Evolutionary conservation across 129 eudicot species (phyloP), one percentile per base, ranked within the genome.

Genomic region (Smallanthus sonchifolius): DNA sequence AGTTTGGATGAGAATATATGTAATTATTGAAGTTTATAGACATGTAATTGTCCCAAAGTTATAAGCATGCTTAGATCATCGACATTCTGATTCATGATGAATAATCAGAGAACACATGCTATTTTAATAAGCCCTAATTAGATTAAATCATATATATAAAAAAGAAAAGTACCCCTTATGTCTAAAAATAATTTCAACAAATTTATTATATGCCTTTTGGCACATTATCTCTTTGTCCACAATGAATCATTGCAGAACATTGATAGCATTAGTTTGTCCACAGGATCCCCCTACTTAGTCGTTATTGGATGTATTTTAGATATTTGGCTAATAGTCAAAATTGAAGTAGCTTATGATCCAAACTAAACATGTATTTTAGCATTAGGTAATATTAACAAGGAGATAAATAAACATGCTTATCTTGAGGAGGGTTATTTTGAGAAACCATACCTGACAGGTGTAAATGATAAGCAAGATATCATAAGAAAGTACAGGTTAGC

Each of bases 401-500:
- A 28, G 61, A 24, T 36, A n/a, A n/a, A n/a, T n/a, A n/a, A 45
- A 61, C 5, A 62, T 70, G 72, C 51, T 69, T 57, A 69, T 34
- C 42, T 57, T 67, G n/a, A n/a, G n/a, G 17, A 39, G 47, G 57
- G 64, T 59, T 69, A 45, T 35, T 35, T 69, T 59, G 70, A 38
- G 74, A 72, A 49, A 47, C 44, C 86, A 75, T 88, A 94, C 99
- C 99, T 94, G 84, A 90, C 86, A 70, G 97, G 97, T 39, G 99
- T 94, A 77, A 88, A 90, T 20, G 99, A 94, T 76, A 94, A 84
- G 68, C 92, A 86, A 48, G 99, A 94, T 75, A 94, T 94, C 47
- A 87, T 85, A 80, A 94, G 97, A 77, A 94, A 94, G 86, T 94
- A 94, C 69, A 87, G 84, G 75, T 94, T 94, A 75, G 99, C 99